A percentile compares a stretch with the other conserved stretches of the same genome.
phyloP scores from a whole-genome alignment of 2,329 filamentous ascomycete genomes.

The Ophiostoma montium region DNA sequence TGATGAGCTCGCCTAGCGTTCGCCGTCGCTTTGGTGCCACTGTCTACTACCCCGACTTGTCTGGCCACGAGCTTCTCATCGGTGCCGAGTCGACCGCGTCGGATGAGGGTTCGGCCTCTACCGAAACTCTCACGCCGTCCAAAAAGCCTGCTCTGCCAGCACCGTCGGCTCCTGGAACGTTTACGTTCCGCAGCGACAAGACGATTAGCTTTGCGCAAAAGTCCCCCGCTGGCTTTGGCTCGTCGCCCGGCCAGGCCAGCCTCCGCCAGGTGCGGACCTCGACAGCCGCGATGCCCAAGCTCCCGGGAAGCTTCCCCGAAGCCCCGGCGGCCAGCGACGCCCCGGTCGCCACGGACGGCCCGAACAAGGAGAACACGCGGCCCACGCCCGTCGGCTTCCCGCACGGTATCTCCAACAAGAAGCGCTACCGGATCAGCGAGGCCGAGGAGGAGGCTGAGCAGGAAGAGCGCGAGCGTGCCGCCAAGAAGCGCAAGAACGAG shows the following conservation, averaged over 20 bases:
- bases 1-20: conserved; percentile 6
- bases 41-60: conserved; percentile 40
- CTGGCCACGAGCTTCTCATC: conserved; percentile 16
- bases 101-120: neutral
- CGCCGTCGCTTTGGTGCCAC: conserved; percentile 17
- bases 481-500: conserved; percentile 45
- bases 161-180: conserved; percentile 38
- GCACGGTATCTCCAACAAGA: conserved; percentile 53
- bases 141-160: conserved; percentile 14
- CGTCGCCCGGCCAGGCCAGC: conserved; percentile 43
- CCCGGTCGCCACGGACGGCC: conserved; percentile 17
- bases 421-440: conserved; percentile 42
- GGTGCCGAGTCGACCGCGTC: neutral
- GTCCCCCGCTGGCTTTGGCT: conserved; percentile 39
- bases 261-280: conserved; percentile 46
- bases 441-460: conserved; percentile 41
- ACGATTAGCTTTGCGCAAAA: conserved; percentile 43
- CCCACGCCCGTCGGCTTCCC: conserved; percentile 31
- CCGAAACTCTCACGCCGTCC: neutral
- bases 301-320: conserved; percentile 35
- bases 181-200: conserved; percentile 52
- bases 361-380: conserved; percentile 42
- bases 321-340: conserved; percentile 27
- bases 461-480: conserved; percentile 32
- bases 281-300: conserved; percentile 21